Evolutionary conservation across 208 protist genomes (phyloP), one percentile per base, ranked within the genome.

Genomic region (Kentomonas sorsogonicus): DNA sequence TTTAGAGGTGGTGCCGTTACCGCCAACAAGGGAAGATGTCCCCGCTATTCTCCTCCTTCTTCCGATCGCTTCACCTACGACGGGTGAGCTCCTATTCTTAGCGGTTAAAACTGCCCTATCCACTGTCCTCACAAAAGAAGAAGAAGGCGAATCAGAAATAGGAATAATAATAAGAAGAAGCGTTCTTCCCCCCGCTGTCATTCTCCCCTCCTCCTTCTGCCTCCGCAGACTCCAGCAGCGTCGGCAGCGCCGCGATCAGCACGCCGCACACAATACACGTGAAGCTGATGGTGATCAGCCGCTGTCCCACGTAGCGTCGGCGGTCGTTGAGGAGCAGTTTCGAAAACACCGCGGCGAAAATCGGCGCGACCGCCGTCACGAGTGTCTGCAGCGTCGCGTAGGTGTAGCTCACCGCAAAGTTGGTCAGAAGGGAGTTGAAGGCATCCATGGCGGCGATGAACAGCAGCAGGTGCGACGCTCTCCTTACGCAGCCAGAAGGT

Each of bases 351-450:
- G 70, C 66, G 1, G 75, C 69, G 60, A 72, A 78, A 30, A 87
- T 52, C 10, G 79, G 79, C 3, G 76, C 74, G 23, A 76, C 57
- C 16, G 61, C 67, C 29, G 69, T 69, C 31, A 79, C 83, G 11
- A 83, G 63, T 16, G 79, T 70, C 73, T 87, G 79, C 43, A 87
- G 63, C 50, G 83, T 63, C 31, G 83, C 75, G 1, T 75, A 64
- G n/a, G 75, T 83, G 66, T 87, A 66, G 1, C 68, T 61, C 7
- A 76, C 79, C 2, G 75, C 72, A 53, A 83, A 87, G 50, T 83
- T 82, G 41, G 79, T 57, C 46, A 87, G 51, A 7, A 25, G 50
- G 47, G 75, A 83, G 63, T 69, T 80, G 36, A 72, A n/a, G 60
- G 72, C 55, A 52, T 87, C 79, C 31, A 69, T 41, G 4, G 57